Base-by-base conservation (phyloP, 305 asterid genomes). In the Fraxinus nigra region DNA sequence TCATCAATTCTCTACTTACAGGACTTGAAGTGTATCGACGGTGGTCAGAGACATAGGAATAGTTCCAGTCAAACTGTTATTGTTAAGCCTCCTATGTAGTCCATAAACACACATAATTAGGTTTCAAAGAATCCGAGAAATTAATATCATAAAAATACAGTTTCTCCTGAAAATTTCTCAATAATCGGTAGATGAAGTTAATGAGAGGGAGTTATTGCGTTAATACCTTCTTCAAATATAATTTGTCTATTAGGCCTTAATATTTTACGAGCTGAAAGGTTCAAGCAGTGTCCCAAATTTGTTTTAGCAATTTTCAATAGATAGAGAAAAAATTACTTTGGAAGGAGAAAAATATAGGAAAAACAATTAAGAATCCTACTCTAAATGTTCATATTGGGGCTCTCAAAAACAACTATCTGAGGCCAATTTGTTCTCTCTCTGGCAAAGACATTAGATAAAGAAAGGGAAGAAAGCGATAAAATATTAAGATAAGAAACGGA, bases 41-140 rank as follows among this genome's bases (percentile, higher is more conserved):
- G 86, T 92, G 18, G 98, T 95, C 85, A 95, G 91, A 37, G 91
- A 77, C 46, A 16, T 1, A 10, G 98, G 99, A 84, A 95, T 95
- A 43, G 20, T 75, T 81, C 97, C 99, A 81, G 35, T 80, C 92
- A 95, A 87, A 56, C 78, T 83, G 92, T 95, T 95, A 83, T 95
- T 95, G 89, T 95, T 95, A 72, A 95, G 97, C 90, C 98, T 93
- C 97, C 99, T 95, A 78, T 76, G 75, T 72, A 76, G 79, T 76
- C 65, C 78, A 82, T n/a, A 83, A 83, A 76, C 22, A 82, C 80
- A 72, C 46, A 79, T 72, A 70, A 69, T 80, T 81, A 84, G 85
- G 84, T 75, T 82, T 82, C 70, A 56, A 32, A 76, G 14, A 77
- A 46, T 63, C 18, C 2, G 7, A 24, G 40, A 35, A 70, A 70